phyloP scores from a whole-genome alignment of 2,329 filamentous ascomycete species.

The Zelopaecilomyces penicillatus region DNA sequence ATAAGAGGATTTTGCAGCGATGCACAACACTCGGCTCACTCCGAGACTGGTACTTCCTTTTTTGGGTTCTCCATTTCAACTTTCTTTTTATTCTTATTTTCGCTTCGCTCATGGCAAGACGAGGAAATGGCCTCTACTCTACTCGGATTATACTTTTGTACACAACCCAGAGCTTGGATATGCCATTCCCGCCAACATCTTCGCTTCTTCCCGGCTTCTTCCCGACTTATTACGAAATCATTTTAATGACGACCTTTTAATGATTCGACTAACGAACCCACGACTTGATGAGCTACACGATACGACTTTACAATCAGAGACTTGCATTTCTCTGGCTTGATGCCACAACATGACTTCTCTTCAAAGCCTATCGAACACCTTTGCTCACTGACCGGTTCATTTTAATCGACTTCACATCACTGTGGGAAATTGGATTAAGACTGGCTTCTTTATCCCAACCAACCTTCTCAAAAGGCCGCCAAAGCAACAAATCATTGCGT shows the following conservation, averaged over 20 bases:
- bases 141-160: constrained; percentile 8
- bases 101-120: constrained; percentile 19
- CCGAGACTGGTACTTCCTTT: constrained; percentile 37
- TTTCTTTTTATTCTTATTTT: constrained; percentile 18
- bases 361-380: constrained; percentile 20
- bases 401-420: constrained; percentile 16
- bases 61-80: constrained; percentile 32
- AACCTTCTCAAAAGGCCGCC: constrained; percentile 19
- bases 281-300: constrained; percentile 17
- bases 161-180: constrained; percentile 12
- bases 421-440: constrained; percentile 13
- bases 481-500: constrained; percentile 24
- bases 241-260: constrained; percentile 35
- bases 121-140: constrained; percentile 31
- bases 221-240: constrained; percentile 36
- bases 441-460: constrained; percentile 19
- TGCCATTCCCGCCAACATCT: constrained; percentile 23
- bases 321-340: constrained; percentile 23
- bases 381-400: constrained; percentile 16
- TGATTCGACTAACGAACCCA: constrained; percentile 28
- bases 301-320: constrained; percentile 23
- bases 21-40: constrained; percentile 45
- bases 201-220: constrained; percentile 27
- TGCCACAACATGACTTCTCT: constrained; percentile 21
- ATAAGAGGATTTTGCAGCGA: constrained; percentile 57